Evolutionary conservation across 2,329 filamentous ascomycete species (phyloP).

Genomic region (Xylaria polymorpha): DNA sequence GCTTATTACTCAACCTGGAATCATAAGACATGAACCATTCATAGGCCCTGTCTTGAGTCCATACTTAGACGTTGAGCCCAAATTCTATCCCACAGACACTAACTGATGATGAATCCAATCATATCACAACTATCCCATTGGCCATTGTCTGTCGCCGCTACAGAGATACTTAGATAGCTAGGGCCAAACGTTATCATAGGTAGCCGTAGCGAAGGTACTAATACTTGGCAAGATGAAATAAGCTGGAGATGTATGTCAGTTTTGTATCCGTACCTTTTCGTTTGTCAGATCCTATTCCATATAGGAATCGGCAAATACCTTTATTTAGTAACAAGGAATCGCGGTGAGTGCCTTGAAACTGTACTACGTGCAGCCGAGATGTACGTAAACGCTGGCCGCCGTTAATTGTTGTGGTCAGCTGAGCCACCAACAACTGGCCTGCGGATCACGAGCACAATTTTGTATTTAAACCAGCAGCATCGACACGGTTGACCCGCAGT

Average conservation of each 20-base stretch:
- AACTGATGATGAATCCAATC: not conserved
- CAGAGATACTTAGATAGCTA: not conserved
- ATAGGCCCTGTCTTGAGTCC: not conserved
- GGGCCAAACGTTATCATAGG: not conserved
- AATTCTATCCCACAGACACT: constrained; percentile 2
- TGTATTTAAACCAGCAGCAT: not conserved
- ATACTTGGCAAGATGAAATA: constrained; percentile 5
- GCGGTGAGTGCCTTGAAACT: constrained; percentile 1
- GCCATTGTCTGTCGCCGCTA: not conserved
- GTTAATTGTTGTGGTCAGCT: not conserved
- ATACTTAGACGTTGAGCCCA: not conserved
- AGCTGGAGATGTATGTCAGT: not conserved
- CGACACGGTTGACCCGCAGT: not conserved
- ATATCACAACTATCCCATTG: not conserved
- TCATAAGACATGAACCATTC: constrained; percentile 15
- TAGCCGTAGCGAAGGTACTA: not conserved
- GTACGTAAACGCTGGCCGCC: not conserved
- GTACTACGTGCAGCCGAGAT: not conserved
- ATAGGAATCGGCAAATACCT: constrained; percentile 7
- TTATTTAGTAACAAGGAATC: constrained; percentile 24
- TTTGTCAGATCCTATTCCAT: constrained; percentile 1
- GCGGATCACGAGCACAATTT: not conserved
- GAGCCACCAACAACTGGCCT: not conserved
- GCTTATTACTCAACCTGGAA: constrained; percentile 20
- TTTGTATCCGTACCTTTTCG: not conserved